Evolutionary conservation across 2,329 filamentous ascomycete genomes (phyloP).

Genomic region (Clonostachys byssicola): DNA sequence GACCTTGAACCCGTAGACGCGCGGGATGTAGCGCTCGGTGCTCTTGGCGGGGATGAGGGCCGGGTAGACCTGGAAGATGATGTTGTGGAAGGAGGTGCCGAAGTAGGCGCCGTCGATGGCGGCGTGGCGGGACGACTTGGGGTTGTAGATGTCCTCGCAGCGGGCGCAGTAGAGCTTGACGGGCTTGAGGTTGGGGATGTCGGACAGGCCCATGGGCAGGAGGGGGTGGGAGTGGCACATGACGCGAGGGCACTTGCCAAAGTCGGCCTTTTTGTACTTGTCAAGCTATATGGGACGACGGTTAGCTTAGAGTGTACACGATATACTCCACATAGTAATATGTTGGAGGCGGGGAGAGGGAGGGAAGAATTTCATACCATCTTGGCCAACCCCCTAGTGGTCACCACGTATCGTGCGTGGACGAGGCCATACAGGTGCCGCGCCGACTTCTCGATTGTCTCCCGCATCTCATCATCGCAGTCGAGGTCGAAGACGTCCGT

Average conservation of each 20-base stretch:
- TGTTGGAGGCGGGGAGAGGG: not conserved
- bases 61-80: slow-evolving; percentile 97
- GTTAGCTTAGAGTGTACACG: not conserved
- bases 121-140: slow-evolving; percentile 93
- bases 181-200: slow-evolving; percentile 80
- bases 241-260: slow-evolving; percentile 96
- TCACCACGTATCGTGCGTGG: slow-evolving; percentile 95
- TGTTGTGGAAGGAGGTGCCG: slow-evolving; percentile 96
- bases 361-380: slow-evolving; percentile 62
- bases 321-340: not conserved
- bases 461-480: slow-evolving; percentile 96
- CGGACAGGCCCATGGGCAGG: slow-evolving; percentile 90
- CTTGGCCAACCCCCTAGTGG: slow-evolving; percentile 86
- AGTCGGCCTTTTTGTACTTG: slow-evolving; percentile 97
- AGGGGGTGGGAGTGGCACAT: slow-evolving; percentile 92
- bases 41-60: slow-evolving; percentile 84
- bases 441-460: slow-evolving; percentile 96
- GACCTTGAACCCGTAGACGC: slow-evolving; percentile 93
- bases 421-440: slow-evolving; percentile 94
- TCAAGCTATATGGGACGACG: slow-evolving; percentile 64
- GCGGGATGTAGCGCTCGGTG: slow-evolving; percentile 79
- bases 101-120: slow-evolving; percentile 98
- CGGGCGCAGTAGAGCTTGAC: slow-evolving; percentile 97
- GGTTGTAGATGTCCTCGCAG: slow-evolving; percentile 98
- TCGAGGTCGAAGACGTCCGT: slow-evolving; percentile 98